A percentile compares a stretch with the other conserved stretches of the same genome.
Conservation (phyloP, 140 eudicot species). For the Cichorium intybus region DNA sequence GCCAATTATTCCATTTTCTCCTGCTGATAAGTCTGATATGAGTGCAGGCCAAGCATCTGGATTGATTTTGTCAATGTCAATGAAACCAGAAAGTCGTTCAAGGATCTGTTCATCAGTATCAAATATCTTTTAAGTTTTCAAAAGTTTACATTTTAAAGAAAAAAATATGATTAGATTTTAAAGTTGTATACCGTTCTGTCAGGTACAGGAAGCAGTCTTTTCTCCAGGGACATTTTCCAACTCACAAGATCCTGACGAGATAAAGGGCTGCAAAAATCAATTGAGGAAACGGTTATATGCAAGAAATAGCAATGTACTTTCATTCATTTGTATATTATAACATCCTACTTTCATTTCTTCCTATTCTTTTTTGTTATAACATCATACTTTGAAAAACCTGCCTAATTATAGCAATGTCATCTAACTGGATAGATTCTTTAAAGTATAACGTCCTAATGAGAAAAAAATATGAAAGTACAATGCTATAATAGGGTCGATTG, state of each 20-base stretch:
- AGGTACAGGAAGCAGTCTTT: slow-evolving; percentile 78
- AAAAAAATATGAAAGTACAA: neutral
- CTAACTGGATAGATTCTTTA: no score
- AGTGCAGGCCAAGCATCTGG: slow-evolving; percentile 99
- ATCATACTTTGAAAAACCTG: no score
- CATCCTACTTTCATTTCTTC: no score
- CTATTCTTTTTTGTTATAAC: no score
- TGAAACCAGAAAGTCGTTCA: slow-evolving; percentile 85
- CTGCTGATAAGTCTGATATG: slow-evolving; percentile 76
- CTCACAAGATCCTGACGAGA: slow-evolving; percentile 99
- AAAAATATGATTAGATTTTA: neutral
- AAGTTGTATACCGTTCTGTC: slow-evolving; percentile 60
- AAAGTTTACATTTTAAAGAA: neutral
- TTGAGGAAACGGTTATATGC: neutral
- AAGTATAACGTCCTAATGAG: no score
- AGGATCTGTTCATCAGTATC: slow-evolving; percentile 39
- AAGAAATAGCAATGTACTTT: neutral
- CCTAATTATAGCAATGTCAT: no score
- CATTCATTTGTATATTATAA: no score
- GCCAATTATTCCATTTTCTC: slow-evolving; percentile 83
- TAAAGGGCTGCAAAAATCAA: slow-evolving; percentile 56
- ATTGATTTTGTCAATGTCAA: slow-evolving; percentile 80
- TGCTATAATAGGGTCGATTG: no score
- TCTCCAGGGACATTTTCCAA: slow-evolving; percentile 94
- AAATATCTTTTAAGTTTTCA: neutral